Base-by-base conservation (phyloP, 2,329 filamentous ascomycete genomes). In the Pyrenochaeta sp. region DNA sequence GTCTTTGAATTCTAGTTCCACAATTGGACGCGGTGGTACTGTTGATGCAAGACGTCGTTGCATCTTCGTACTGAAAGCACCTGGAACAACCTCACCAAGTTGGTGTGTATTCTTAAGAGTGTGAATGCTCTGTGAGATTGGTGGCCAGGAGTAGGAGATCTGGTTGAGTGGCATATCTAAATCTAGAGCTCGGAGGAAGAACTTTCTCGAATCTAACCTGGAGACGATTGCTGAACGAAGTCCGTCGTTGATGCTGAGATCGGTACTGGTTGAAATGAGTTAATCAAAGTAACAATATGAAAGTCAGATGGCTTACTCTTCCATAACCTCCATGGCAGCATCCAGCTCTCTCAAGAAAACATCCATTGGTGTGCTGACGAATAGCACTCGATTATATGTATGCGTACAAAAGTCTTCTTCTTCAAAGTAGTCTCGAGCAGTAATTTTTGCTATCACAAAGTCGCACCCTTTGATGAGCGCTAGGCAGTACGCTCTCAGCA, bases 331-430 rank as follows among this genome's bases (percentile, higher is more conserved):
- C 7, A 71, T 50, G 1, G 66, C 68, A 41, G 67, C 68, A 54
- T 75, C 71, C 17, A 74, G 49, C 51, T 74, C 71, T 6, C 69
- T 62, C 49, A 69, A 31, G 39, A 76, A 73, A 2, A 71, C 67
- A 56, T 75, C 70, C 39, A 71, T 60, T 7, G 70, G 69, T 7
- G 63, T 51, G 37, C 56, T 58, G 21, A 87, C 85, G 6, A 98
- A 82, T 0, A 99, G 80, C 11, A 86, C 87, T 32, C 93, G 86
- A 63, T 92, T 90, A 72, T 95, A 98, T 0, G 93, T 90, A 73
- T 96, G 92, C 6, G 92, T 93, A 17, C 96, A 91, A 71, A 99
- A 97, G 69, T 99, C 95, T 76, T 99, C 95, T 77, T 99, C 95
- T 88, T 99, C 95, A 66, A 94, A 98, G 71, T 89, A 97, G 64